phyloP scores from a whole-genome alignment of 306 rosid genomes.

The Dryas drummondii region DNA sequence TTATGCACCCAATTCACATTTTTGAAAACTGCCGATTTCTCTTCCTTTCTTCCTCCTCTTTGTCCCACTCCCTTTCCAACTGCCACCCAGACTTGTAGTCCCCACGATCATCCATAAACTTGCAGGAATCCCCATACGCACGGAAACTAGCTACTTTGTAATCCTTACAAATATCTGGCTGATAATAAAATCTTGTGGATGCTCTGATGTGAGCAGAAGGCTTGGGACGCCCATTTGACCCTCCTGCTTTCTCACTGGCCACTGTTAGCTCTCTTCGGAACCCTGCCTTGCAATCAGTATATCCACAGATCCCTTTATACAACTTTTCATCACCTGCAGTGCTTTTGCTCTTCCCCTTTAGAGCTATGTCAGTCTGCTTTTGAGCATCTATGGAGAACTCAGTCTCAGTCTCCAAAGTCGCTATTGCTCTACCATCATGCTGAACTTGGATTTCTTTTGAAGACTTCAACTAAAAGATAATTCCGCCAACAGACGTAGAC shows the following conservation, averaged over 20 bases:
- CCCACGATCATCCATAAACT: constrained; percentile 95
- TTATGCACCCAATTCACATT: too few species aligned
- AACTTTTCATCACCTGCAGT: constrained; percentile 46
- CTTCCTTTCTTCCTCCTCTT: constrained; percentile 77
- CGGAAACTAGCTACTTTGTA: constrained; percentile 85
- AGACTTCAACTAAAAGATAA: constrained; percentile 50
- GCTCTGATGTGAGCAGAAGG: constrained; percentile 90
- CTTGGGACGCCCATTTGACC: constrained; percentile 82
- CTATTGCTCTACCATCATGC: constrained; percentile 75
- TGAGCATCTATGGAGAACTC: constrained; percentile 74
- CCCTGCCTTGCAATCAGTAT: constrained; percentile 78
- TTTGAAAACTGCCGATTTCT: constrained; percentile 31
- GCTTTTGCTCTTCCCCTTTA: constrained; percentile 49
- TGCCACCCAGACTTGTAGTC: constrained; percentile 95
- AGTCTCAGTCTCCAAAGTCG: constrained; percentile 77
- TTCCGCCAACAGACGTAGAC: constrained; percentile 13
- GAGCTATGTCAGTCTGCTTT: constrained; percentile 57
- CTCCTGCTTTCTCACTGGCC: constrained; percentile 84
- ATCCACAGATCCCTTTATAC: constrained; percentile 64
- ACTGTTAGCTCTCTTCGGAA: constrained; percentile 78
- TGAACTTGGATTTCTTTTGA: constrained; percentile 79
- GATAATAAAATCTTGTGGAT: constrained; percentile 82
- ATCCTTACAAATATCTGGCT: constrained; percentile 88
- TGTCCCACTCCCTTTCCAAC: constrained; percentile 91
- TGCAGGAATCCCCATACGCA: constrained; percentile 81